Base-by-base conservation (phyloP, 148 eudicot species). In the Salicornia ramosissima region DNA sequence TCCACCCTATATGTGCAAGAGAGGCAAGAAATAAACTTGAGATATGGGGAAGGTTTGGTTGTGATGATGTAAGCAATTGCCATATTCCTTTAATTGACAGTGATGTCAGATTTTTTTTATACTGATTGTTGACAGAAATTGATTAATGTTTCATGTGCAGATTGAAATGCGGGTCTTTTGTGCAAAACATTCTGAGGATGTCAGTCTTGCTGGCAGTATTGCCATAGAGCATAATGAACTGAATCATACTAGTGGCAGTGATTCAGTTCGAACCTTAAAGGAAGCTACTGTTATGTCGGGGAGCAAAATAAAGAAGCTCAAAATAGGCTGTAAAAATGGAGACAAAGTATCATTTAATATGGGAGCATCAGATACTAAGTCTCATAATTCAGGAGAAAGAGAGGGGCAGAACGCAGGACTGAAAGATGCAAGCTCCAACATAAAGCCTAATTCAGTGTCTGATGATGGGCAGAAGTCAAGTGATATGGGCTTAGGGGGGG, bases 1-100 rank as follows among this genome's bases (percentile, higher is more conserved):
- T 94, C 73, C 99, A 94, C 78, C 99, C 99, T 67, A 82, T 85
- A 68, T 94, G 99, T 80, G 99, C 97, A 15, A 87, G 99, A 84
- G 99, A 94, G 80, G 97, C 97, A 63, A 83, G 81, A 72, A 80
- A 89, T 71, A 84, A 85, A 76, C 94, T 94, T 81, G 99, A 94
- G 87, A 83, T 90, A 21, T 94, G 99, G 99, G 97, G 97, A 31
- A 88, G 84, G 74, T 82, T 87, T 64, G 97, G 97, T 60, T 86
- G 86, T 80, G 96, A 94, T 84, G 99, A 94, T 78, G 99, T 94
- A 80, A 82, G 91, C 70, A 36, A 64, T 68, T n/a, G n/a, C n/a
- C n/a, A n/a, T n/a, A n/a, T n/a, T n/a, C n/a, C n/a, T n/a, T n/a
- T n/a, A n/a, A n/a, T n/a, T 59, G 15, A 31, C 12, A 15, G 28